Conservation (phyloP, 2,329 filamentous ascomycete species). For the Nemania sp. region DNA sequence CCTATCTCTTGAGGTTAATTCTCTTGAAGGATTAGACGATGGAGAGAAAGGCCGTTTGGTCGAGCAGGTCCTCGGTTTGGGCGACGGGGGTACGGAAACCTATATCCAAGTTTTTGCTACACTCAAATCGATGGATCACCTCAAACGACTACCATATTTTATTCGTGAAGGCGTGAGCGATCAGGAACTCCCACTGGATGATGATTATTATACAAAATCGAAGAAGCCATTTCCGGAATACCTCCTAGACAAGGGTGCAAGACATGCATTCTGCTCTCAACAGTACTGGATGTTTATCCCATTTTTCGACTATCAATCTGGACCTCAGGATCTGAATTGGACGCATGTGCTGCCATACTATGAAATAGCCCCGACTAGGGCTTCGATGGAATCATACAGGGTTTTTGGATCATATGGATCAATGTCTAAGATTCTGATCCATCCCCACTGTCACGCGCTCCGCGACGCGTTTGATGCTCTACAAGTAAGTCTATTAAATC, state of each 20-base stretch:
- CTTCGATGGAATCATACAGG: not conserved
- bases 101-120: constrained; percentile 13
- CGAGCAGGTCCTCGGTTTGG: not conserved
- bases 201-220: not conserved
- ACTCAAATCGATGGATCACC: not conserved
- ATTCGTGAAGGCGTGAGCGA: not conserved
- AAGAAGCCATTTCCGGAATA: not conserved
- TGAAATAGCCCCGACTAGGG: not conserved
- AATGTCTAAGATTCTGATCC: constrained; percentile 17
- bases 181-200: constrained; percentile 3
- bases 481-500: not conserved
- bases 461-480: not conserved
- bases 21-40: not conserved
- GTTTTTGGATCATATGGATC: not conserved
- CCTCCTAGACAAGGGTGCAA: not conserved
- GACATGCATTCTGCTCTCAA: not conserved
- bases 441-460: constrained; percentile 24
- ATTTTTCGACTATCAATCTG: not conserved
- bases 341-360: constrained; percentile 1
- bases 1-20: not conserved
- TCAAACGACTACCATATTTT: not conserved
- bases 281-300: constrained; percentile 2
- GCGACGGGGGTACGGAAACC: not conserved
- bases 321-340: not conserved
- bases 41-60: not conserved